These are phyloP conservation scores for Stagonosporopsis chrysanthemi DNA, from an alignment of 2,329 filamentous ascomycete genomes.

Conservation along the genomic window DNA sequence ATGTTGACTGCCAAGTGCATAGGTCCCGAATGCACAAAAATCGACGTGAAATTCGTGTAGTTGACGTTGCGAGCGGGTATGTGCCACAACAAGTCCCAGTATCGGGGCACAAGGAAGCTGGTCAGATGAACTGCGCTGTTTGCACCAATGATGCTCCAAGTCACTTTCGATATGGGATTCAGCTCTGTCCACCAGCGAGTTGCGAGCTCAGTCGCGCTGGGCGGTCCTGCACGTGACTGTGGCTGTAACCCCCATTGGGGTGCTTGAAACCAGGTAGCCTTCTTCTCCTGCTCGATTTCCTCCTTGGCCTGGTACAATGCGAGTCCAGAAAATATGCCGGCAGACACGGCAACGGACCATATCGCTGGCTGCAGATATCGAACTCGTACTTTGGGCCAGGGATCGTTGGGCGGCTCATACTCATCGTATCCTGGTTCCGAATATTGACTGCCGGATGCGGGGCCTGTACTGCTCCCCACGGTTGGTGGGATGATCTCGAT, in stretches of 20 bases:
- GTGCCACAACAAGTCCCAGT: slow-evolving; percentile 43
- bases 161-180: slow-evolving; percentile 39
- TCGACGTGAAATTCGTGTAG: slow-evolving; percentile 41
- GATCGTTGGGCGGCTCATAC: slow-evolving; percentile 2
- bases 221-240: slow-evolving; percentile 25
- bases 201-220: slow-evolving; percentile 39
- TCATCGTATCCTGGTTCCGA: slow-evolving; percentile 6
- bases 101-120: slow-evolving; percentile 30
- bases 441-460: slow-evolving; percentile 9
- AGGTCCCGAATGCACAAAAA: slow-evolving; percentile 36
- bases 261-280: slow-evolving; percentile 26
- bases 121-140: slow-evolving; percentile 39
- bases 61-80: slow-evolving; percentile 39
- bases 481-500: slow-evolving; percentile 11
- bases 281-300: slow-evolving; percentile 33
- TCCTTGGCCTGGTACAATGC: slow-evolving; percentile 41
- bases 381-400: slow-evolving; percentile 28
- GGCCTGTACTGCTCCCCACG: background rate
- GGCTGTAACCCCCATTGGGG: slow-evolving; percentile 26
- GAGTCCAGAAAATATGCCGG: slow-evolving; percentile 38
- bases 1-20: slow-evolving; percentile 39
- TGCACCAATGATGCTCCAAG: slow-evolving; percentile 38
- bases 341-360: slow-evolving; percentile 38
- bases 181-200: slow-evolving; percentile 34
- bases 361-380: slow-evolving; percentile 40